Conservation (phyloP, 805 yeast genomes). For the Barnettozyma californica region DNA sequence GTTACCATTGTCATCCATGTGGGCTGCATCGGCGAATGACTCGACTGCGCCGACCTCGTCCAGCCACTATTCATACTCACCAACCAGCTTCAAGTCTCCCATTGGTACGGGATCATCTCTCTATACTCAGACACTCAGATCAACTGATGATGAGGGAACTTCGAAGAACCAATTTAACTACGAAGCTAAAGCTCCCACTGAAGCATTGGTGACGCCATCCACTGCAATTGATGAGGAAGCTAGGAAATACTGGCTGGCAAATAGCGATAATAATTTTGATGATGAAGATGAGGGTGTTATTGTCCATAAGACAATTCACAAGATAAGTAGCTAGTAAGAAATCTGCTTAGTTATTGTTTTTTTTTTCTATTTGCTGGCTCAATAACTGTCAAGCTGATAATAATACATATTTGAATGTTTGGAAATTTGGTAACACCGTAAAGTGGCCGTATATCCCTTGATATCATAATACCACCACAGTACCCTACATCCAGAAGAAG, state of each 20-base stretch:
- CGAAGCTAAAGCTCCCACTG: conserved; percentile 3
- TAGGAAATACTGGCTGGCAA: conserved; percentile 29
- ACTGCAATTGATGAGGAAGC: conserved; percentile 33
- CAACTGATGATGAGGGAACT: conserved; percentile 5
- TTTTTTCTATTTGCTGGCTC: not conserved
- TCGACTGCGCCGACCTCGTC: conserved; percentile 37
- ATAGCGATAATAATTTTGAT: conserved; percentile 12
- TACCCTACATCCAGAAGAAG: too few species aligned
- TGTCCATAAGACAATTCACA: conserved; percentile 21
- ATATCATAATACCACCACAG: too few species aligned
- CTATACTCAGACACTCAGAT: conserved; percentile 15
- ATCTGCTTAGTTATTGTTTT: not conserved
- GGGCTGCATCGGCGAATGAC: conserved; percentile 74
- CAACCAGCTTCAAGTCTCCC: conserved; percentile 8
- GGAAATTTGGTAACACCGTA: not conserved
- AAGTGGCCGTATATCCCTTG: too few species aligned
- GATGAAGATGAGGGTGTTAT: conserved; percentile 15
- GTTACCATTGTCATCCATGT: conserved; percentile 77
- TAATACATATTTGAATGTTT: not conserved
- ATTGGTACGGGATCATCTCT: conserved; percentile 16
- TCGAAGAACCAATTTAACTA: conserved; percentile 5
- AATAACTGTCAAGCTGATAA: not conserved
- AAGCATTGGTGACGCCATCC: conserved; percentile 27
- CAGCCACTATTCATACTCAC: conserved; percentile 8
- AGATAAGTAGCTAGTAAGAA: conserved; percentile 2